Base-by-base conservation (phyloP, 208 protist genomes). In the Plasmodiophora brassicae region DNA sequence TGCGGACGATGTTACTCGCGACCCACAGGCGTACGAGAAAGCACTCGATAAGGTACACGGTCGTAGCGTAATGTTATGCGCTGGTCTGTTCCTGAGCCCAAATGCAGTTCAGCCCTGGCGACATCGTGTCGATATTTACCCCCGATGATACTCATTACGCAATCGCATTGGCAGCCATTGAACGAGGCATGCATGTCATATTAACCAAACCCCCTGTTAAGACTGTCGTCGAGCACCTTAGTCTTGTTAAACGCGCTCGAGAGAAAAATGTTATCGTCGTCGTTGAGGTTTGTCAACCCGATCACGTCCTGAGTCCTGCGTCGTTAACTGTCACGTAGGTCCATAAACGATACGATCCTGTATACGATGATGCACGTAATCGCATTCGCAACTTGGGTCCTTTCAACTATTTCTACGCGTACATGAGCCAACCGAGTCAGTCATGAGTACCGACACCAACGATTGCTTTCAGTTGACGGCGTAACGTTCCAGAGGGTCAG, bases 291-390 rank as follows among this genome's bases (percentile, higher is more conserved):
- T n/a, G n/a, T n/a, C n/a, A n/a, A n/a, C n/a, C n/a, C n/a, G n/a
- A n/a, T n/a, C n/a, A n/a, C n/a, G n/a, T n/a, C n/a, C n/a, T n/a
- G n/a, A n/a, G n/a, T n/a, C n/a, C n/a, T n/a, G n/a, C n/a, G n/a
- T n/a, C n/a, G n/a, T n/a, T n/a, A n/a, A n/a, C n/a, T n/a, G n/a
- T n/a, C n/a, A n/a, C n/a, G n/a, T n/a, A n/a, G n/a, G 91, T 92
- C 45, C 92, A 94, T 84, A 94, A 94, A 65, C 84, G 92, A 14
- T 93, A 84, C 57, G 92, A 94, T 57, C 91, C 91, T n/a, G 90
- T 93, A 8, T 94, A 94, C 84, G 35, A 1, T 0, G 91, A 93
- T 71, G 91, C 91, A 10, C 72, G 91, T 25, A 71, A 91, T n/a
- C 65, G 91, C 38, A 85, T 91, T 14, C 32, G 54, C 1, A 86